Percentiles rank a stretch among this genome's conserved stretches.
phyloP scores from a whole-genome alignment of 176 grass and related monocot species.

The Oryza punctata region DNA sequence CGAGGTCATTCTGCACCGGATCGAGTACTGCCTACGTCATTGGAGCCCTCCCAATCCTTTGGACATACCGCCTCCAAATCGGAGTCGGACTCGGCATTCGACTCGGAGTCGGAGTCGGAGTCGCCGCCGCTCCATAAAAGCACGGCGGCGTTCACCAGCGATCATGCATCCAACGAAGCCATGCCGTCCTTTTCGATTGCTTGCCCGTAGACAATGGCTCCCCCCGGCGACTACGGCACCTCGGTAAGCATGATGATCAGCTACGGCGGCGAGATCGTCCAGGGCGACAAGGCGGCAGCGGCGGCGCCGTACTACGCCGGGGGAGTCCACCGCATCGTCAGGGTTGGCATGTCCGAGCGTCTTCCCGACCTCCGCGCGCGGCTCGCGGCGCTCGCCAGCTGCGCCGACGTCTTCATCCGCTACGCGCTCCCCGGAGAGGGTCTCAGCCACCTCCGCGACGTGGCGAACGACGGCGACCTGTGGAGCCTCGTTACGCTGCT shows the following conservation, averaged over 20 bases:
- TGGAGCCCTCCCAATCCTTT: too few relatives aligned
- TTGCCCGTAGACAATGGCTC: not conserved
- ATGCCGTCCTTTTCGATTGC: too few relatives aligned
- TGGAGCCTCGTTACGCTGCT: not conserved
- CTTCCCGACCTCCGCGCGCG: not conserved
- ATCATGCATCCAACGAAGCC: not conserved
- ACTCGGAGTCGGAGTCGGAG: too few relatives aligned
- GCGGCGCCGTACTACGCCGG: too few relatives aligned
- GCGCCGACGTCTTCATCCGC: not conserved
- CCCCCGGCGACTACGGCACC: not conserved
- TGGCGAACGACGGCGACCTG: not conserved
- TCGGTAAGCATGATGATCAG: not conserved
- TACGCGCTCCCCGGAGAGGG: not conserved
- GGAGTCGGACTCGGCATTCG: too few relatives aligned
- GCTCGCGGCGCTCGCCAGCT: not conserved
- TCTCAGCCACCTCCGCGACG: not conserved
- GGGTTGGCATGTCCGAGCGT: not conserved
- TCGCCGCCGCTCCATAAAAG: too few relatives aligned
- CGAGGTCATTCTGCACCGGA: too few relatives aligned
- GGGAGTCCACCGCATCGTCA: not conserved
- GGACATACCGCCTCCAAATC: too few relatives aligned
- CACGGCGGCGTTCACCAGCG: not conserved
- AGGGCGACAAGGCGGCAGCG: too few relatives aligned
- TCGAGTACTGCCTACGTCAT: too few relatives aligned
- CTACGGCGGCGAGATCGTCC: not conserved